Percentiles rank a stretch among this genome's conserved stretches.
Conservation (phyloP, 2,329 filamentous ascomycete species). For the Stachybotrys elegans region DNA sequence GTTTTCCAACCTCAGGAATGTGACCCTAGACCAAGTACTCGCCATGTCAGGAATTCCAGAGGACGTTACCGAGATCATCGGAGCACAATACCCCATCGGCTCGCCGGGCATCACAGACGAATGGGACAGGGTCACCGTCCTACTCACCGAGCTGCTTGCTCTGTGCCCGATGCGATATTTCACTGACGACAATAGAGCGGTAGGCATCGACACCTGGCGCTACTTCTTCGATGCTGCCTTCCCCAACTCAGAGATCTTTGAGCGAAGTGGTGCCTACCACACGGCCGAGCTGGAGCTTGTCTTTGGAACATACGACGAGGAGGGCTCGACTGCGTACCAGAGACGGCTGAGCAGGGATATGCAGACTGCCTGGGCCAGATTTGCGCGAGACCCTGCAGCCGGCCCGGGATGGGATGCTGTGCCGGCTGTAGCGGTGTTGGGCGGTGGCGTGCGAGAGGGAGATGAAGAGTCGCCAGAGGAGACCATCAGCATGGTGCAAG, state of each 20-base stretch:
- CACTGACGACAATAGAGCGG: conserved; percentile 22
- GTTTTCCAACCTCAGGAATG: conserved; percentile 5
- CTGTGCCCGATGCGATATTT: neutral
- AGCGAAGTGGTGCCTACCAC: conserved; percentile 38
- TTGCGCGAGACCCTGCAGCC: conserved; percentile 17
- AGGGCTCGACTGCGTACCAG: conserved; percentile 15
- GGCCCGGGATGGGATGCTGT: conserved; percentile 19
- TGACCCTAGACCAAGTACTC: conserved; percentile 3
- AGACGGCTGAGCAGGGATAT: conserved; percentile 13
- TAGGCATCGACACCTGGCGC: conserved; percentile 35
- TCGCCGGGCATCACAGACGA: neutral
- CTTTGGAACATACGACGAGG: conserved; percentile 28
- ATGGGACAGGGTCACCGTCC: neutral
- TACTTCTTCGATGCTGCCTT: conserved; percentile 45
- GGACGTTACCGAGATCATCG: neutral
- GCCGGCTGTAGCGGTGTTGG: conserved; percentile 17
- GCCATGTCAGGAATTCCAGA: neutral
- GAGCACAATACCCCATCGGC: neutral
- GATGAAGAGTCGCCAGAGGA: neutral
- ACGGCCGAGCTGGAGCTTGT: conserved; percentile 38
- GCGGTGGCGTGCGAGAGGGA: conserved; percentile 13
- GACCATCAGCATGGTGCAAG: conserved; percentile 3
- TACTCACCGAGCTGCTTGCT: neutral
- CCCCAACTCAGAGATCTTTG: conserved; percentile 35
- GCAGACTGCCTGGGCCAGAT: conserved; percentile 22